These are phyloP conservation scores for Simplicillium aogashimaense DNA, from an alignment of 2,329 filamentous ascomycete species.

Conservation along the genomic window DNA sequence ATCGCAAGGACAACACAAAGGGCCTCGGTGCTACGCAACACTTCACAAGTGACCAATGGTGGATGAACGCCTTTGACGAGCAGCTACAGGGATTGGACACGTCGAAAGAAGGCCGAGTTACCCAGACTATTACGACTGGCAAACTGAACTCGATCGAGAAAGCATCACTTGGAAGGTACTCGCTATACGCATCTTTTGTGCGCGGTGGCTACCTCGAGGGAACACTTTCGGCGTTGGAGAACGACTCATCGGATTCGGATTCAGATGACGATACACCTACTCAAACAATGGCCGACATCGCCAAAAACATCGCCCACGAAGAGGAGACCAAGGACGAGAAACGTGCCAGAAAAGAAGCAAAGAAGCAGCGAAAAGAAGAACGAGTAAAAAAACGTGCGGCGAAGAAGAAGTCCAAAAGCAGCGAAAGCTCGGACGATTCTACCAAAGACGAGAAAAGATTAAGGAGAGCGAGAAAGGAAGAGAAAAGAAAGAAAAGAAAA, in stretches of 20 bases:
- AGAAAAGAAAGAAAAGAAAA: constrained; percentile 27
- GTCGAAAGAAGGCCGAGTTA: constrained; percentile 42
- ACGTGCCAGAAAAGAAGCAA: constrained; percentile 23
- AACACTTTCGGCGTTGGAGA: constrained; percentile 38
- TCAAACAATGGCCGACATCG: constrained; percentile 9
- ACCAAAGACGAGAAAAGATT: constrained; percentile 34
- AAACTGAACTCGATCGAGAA: constrained; percentile 47
- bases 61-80: constrained; percentile 89
- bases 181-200: constrained; percentile 77
- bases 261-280: constrained; percentile 8
- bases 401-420: constrained; percentile 15
- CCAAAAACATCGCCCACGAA: constrained; percentile 20
- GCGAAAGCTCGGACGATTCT: constrained; percentile 15
- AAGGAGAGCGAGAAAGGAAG: constrained; percentile 31
- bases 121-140: constrained; percentile 44
- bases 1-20: constrained; percentile 69
- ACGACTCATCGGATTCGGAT: constrained; percentile 14
- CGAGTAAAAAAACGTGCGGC: constrained; percentile 13
- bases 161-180: constrained; percentile 44
- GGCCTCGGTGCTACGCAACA: constrained; percentile 71
- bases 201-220: constrained; percentile 68
- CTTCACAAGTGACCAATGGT: constrained; percentile 78
- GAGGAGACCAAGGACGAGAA: constrained; percentile 33
- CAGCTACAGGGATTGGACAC: constrained; percentile 73
- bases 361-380: constrained; percentile 8